A percentile compares a stretch with the other conserved stretches of the same genome.
Evolutionary conservation across 2,329 filamentous ascomycete species (phyloP).

Genomic region (Pyrenophora seminiperda): DNA sequence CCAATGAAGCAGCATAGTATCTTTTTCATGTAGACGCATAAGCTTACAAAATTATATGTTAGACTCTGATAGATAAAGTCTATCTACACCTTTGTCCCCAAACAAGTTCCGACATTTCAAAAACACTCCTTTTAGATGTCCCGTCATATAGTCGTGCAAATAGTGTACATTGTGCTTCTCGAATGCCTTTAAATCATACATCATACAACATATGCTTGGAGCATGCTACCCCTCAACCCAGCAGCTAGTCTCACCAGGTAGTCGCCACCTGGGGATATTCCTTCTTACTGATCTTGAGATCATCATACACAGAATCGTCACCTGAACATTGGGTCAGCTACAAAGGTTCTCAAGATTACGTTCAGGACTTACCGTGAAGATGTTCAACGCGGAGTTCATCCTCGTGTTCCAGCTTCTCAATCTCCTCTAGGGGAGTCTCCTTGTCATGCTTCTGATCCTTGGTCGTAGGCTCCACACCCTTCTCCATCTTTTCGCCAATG

Average conservation of each 20-base stretch:
- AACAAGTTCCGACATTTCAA: too few species aligned
- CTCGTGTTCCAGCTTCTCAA: slow-evolving; percentile 77
- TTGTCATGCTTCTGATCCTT: slow-evolving; percentile 63
- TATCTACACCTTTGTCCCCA: too few species aligned
- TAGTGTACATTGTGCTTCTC: not conserved
- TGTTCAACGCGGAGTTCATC: slow-evolving; percentile 70
- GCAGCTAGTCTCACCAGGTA: slow-evolving; percentile 34
- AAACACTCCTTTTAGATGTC: not conserved
- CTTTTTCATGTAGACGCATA: too few species aligned
- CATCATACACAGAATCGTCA: slow-evolving; percentile 65
- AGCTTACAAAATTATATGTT: too few species aligned
- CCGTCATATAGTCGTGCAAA: not conserved
- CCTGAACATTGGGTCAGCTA: slow-evolving; percentile 46
- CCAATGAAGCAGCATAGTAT: too few species aligned
- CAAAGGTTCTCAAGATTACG: not conserved
- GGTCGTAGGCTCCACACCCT: slow-evolving; percentile 61
- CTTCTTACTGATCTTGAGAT: slow-evolving; percentile 63
- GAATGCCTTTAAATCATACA: not conserved
- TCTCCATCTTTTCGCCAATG: slow-evolving; percentile 69
- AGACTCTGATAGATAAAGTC: too few species aligned
- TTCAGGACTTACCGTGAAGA: slow-evolving; percentile 54
- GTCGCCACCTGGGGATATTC: slow-evolving; percentile 58
- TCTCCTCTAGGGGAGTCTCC: slow-evolving; percentile 69
- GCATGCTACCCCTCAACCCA: not conserved
- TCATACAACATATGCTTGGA: not conserved